Conservation (phyloP, 2,329 filamentous ascomycete species). For the Aspergillus sergii region DNA sequence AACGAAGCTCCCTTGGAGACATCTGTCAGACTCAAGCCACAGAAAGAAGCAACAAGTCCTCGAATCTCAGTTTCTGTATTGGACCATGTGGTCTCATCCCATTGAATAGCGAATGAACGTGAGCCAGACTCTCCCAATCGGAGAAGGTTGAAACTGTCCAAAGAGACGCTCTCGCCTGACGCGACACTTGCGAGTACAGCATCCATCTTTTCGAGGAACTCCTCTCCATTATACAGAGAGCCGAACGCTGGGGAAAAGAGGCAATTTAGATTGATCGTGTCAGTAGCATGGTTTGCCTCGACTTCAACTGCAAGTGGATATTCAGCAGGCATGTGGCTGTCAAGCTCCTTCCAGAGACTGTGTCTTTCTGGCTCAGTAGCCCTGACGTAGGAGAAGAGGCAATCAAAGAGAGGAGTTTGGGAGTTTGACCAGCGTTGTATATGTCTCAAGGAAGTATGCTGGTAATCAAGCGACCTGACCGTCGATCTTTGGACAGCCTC, state of each 20-base stretch:
- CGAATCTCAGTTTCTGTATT: constrained; percentile 25
- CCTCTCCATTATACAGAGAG: constrained; percentile 20
- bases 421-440: constrained; percentile 40
- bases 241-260: constrained; percentile 31
- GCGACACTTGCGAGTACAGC: constrained; percentile 30
- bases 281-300: constrained; percentile 26
- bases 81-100: constrained; percentile 28
- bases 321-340: constrained; percentile 38
- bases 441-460: constrained; percentile 38
- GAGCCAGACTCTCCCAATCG: constrained; percentile 3
- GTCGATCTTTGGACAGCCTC: constrained; percentile 25
- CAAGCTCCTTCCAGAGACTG: constrained; percentile 32
- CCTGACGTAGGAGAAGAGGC: constrained; percentile 37
- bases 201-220: constrained; percentile 37
- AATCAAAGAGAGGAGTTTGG: constrained; percentile 36
- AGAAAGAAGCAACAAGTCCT: constrained; percentile 27
- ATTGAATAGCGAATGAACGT: constrained; percentile 5
- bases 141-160: constrained; percentile 28
- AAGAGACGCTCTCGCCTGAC: constrained; percentile 25
- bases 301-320: constrained; percentile 41
- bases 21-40: constrained; percentile 21
- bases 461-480: constrained; percentile 35
- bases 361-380: constrained; percentile 15
- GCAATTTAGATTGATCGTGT: constrained; percentile 29
- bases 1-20: constrained; percentile 36